Conservation (phyloP, 1,284 basidiomycete genomes). For the Moesziomyces globuligerus region DNA sequence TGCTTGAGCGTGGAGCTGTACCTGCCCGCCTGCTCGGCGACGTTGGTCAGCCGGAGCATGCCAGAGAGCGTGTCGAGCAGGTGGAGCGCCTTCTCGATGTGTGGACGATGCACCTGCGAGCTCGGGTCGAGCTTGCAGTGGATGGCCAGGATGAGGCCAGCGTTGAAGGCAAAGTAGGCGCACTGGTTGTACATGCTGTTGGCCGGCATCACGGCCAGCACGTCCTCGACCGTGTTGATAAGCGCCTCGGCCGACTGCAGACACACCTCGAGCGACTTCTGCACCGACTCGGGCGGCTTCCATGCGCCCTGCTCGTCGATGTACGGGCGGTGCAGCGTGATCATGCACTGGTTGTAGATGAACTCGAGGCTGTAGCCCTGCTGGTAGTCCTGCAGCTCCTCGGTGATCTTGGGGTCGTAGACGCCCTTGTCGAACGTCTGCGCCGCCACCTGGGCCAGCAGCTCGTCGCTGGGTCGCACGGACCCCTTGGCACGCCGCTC, state of each 20-base stretch:
- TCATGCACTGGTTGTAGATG: conserved; percentile 51
- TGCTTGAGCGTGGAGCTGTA: conserved; percentile 55
- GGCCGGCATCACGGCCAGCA: conserved; percentile 36
- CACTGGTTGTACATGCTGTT: conserved; percentile 50
- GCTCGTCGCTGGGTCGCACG: conserved; percentile 32
- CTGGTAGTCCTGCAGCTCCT: conserved; percentile 46
- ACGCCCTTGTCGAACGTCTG: conserved; percentile 29
- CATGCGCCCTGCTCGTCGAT: conserved; percentile 54
- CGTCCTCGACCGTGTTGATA: conserved; percentile 48
- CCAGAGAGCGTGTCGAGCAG: conserved; percentile 41
- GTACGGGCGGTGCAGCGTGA: conserved; percentile 55
- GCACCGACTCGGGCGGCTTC: conserved; percentile 50
- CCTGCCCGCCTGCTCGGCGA: conserved; percentile 54
- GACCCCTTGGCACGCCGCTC: conserved; percentile 37
- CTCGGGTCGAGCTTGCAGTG: conserved; percentile 48
- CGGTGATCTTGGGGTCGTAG: conserved; percentile 41
- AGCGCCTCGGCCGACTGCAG: conserved; percentile 48
- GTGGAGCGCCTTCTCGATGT: conserved; percentile 55
- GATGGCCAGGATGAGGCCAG: conserved; percentile 51
- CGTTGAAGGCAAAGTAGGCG: conserved; percentile 55
- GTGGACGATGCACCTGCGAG: conserved; percentile 45
- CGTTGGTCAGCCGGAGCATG: conserved; percentile 44
- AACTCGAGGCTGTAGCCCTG: conserved; percentile 53
- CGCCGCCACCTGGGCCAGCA: conserved; percentile 23
- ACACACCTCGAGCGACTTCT: conserved; percentile 52